Percentiles rank a stretch among this genome's conserved stretches.
These are phyloP conservation scores for Colletotrichum horii DNA, from an alignment of 2,329 filamentous ascomycete species.

Conservation along the genomic window DNA sequence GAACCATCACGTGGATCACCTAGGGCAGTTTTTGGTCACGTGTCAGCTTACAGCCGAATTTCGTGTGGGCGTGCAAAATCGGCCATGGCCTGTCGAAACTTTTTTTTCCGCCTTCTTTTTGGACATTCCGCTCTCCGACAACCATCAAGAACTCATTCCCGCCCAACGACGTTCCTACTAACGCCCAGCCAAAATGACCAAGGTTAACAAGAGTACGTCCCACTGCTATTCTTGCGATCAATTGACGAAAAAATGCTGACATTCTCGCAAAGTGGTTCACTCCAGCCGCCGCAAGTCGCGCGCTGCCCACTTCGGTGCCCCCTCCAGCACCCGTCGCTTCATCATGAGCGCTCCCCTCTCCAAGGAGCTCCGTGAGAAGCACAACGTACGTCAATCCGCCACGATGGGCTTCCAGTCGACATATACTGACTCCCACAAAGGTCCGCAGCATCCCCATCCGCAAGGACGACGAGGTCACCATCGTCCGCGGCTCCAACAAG, in stretches of 20 bases:
- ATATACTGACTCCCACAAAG: slow-evolving; percentile 46
- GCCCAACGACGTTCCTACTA: slow-evolving; percentile 20
- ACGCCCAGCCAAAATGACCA: slow-evolving; percentile 65
- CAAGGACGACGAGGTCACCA: slow-evolving; percentile 94
- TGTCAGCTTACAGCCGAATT: neutral
- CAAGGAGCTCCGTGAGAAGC: slow-evolving; percentile 98
- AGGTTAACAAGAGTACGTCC: slow-evolving; percentile 66
- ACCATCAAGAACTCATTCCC: slow-evolving; percentile 1
- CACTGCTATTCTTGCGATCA: neutral
- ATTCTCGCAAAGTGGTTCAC: slow-evolving; percentile 57
- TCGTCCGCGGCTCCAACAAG: slow-evolving; percentile 94
- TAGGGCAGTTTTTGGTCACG: neutral
- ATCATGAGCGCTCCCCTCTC: slow-evolving; percentile 97
- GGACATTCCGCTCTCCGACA: neutral
- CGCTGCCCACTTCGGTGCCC: slow-evolving; percentile 96
- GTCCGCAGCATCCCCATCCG: slow-evolving; percentile 96
- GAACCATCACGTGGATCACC: neutral
- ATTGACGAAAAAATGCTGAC: slow-evolving; percentile 23
- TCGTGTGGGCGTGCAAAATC: neutral
- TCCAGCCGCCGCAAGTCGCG: slow-evolving; percentile 98
- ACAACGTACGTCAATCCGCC: slow-evolving; percentile 75
- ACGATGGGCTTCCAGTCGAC: neutral
- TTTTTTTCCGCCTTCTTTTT: neutral
- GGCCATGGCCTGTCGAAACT: neutral
- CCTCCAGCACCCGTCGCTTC: slow-evolving; percentile 89